phyloP scores from a whole-genome alignment of 768 basidiomycete species.

The Pleurotus djamor region DNA sequence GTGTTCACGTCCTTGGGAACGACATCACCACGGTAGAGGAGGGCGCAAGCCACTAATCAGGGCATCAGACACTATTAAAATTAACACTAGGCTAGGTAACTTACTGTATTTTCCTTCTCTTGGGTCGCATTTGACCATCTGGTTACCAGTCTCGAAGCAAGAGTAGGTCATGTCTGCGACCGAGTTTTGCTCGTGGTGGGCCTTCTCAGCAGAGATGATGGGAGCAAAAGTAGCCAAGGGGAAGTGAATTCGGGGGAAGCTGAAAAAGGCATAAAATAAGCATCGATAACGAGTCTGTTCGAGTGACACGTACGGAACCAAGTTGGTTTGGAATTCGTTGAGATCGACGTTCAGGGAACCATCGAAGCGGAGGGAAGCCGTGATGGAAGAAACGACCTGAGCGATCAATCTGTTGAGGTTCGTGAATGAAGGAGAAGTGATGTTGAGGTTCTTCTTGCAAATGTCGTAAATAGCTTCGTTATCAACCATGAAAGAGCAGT shows the following conservation, averaged over 20 bases:
- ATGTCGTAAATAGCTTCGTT: constrained; percentile 99
- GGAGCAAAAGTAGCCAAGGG: constrained; percentile 96
- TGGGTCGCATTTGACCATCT: constrained; percentile 96
- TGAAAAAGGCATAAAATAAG: constrained; percentile 24
- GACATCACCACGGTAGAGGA: constrained; percentile 94
- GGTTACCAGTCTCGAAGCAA: constrained; percentile 95
- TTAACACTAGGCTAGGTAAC: constrained; percentile 22
- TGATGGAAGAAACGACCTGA: constrained; percentile 97
- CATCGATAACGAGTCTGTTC: constrained; percentile 2
- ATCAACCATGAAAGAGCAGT: constrained; percentile 99
- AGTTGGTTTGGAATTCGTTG: constrained; percentile 98
- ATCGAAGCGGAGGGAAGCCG: constrained; percentile 95
- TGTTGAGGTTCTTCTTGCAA: constrained; percentile 93
- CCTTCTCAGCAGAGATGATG: constrained; percentile 91
- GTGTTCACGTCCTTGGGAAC: constrained; percentile 95
- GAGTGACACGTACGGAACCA: constrained; percentile 80
- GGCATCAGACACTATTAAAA: constrained; percentile 11
- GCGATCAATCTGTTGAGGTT: constrained; percentile 98
- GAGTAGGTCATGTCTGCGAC: constrained; percentile 98
- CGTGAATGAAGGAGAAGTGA: constrained; percentile 82
- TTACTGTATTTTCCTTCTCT: constrained; percentile 97
- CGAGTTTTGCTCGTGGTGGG: constrained; percentile 94
- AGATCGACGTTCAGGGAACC: constrained; percentile 97
- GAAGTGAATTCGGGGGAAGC: constrained; percentile 99
- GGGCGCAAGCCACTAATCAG: constrained; percentile 77